These are phyloP conservation scores for Pythium oligandrum DNA, from an alignment of 352 stramenopile species.

Conservation along the genomic window DNA sequence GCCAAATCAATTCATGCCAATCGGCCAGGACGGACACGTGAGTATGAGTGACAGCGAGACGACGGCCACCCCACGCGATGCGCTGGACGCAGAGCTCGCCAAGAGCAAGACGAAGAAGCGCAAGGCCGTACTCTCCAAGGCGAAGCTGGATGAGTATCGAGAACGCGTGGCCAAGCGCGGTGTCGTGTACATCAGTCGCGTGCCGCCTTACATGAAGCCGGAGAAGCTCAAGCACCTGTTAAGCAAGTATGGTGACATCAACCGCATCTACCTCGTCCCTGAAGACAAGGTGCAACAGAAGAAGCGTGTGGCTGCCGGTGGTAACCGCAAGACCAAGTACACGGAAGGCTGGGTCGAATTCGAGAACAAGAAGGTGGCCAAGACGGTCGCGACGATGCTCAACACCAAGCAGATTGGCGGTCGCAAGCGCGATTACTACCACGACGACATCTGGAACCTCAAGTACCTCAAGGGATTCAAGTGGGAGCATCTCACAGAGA, in stretches of 20 bases:
- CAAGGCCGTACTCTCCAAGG: slow-evolving; percentile 14
- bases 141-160: slow-evolving; percentile 20
- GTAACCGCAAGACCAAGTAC: slow-evolving; percentile 88
- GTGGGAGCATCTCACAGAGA: slow-evolving; percentile 98
- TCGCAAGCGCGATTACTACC: slow-evolving; percentile 95
- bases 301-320: slow-evolving; percentile 83
- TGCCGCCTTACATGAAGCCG: slow-evolving; percentile 96
- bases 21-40: no score
- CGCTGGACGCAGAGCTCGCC: slow-evolving; percentile 2
- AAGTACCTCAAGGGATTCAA: slow-evolving; percentile 99
- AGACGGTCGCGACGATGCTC: slow-evolving; percentile 88
- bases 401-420: slow-evolving; percentile 92
- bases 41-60: slow-evolving; percentile 7
- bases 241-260: slow-evolving; percentile 89
- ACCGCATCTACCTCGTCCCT: slow-evolving; percentile 95
- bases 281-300: slow-evolving; percentile 93
- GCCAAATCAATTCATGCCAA: no score
- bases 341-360: slow-evolving; percentile 99
- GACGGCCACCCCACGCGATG: slow-evolving; percentile 1
- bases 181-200: slow-evolving; percentile 91
- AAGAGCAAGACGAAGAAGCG: slow-evolving; percentile 10
- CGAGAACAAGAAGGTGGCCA: slow-evolving; percentile 95
- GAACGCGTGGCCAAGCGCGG: slow-evolving; percentile 16
- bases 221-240: slow-evolving; percentile 94
- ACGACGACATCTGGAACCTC: slow-evolving; percentile 98